phyloP scores from a whole-genome alignment of 164 flowering plant species.

The Liriodendron chinense region DNA sequence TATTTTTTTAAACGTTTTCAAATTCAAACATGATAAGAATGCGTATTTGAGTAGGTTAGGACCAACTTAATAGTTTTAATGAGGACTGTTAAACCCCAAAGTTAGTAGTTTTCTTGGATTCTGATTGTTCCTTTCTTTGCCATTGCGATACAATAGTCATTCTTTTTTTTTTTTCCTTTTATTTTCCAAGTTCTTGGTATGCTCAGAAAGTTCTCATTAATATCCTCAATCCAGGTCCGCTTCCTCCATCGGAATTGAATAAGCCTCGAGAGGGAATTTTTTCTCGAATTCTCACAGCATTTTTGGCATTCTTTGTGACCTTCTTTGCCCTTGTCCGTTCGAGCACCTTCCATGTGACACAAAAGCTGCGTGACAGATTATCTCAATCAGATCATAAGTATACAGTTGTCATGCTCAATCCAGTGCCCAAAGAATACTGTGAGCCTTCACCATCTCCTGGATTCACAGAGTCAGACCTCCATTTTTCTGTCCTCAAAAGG shows the following conservation, averaged over 20 bases:
- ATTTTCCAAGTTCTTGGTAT: neutral
- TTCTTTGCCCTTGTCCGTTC: slow-evolving; percentile 42
- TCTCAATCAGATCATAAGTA: slow-evolving; percentile 19
- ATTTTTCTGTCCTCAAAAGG: slow-evolving; percentile 53
- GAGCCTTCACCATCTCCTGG: slow-evolving; percentile 54
- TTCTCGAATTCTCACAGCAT: slow-evolving; percentile 28
- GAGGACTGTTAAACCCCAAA: neutral
- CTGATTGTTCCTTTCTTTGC: neutral
- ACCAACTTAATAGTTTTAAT: neutral
- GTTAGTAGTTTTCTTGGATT: neutral
- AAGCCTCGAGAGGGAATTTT: slow-evolving; percentile 41
- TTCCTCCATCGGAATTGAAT: slow-evolving; percentile 21
- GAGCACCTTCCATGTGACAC: slow-evolving; percentile 32
- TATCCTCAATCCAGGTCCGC: slow-evolving; percentile 26
- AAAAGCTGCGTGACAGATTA: slow-evolving; percentile 34
- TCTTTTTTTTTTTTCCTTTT: neutral
- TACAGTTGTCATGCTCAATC: slow-evolving; percentile 25
- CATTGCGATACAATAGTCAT: no score
- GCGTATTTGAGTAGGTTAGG: neutral
- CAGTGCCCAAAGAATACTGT: slow-evolving; percentile 36
- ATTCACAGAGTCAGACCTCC: slow-evolving; percentile 41
- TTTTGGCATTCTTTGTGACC: slow-evolving; percentile 57
- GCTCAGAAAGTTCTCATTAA: neutral
- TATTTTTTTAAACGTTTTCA: neutral
- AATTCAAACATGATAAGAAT: neutral